phyloP scores from a whole-genome alignment of 2,329 filamentous ascomycete species.

The Fusarium gaditjirri region DNA sequence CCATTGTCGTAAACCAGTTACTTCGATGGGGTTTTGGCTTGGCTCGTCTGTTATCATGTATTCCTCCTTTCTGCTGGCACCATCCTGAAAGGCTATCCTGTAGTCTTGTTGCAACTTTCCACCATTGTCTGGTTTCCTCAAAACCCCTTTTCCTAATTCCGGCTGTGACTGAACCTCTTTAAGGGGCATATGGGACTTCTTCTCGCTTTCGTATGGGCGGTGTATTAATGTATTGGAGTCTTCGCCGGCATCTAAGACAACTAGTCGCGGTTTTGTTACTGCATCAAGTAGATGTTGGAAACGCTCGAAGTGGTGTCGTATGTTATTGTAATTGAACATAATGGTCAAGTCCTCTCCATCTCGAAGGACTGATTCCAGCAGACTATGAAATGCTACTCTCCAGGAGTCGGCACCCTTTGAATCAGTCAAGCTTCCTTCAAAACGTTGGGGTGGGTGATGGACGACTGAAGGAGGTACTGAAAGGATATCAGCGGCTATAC shows the following conservation, averaged over 20 bases:
- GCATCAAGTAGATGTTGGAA: slow-evolving; percentile 62
- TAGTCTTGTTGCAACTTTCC: background rate
- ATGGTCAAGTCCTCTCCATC: slow-evolving; percentile 71
- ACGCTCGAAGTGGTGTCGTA: slow-evolving; percentile 63
- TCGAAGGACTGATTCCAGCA: slow-evolving; percentile 66
- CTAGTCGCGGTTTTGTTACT: slow-evolving; percentile 62
- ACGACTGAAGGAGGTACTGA: slow-evolving; percentile 33
- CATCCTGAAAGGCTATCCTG: slow-evolving; percentile 7
- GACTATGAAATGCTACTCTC: slow-evolving; percentile 65
- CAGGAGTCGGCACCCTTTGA: slow-evolving; percentile 55
- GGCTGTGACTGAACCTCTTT: slow-evolving; percentile 5
- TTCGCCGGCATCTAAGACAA: slow-evolving; percentile 64
- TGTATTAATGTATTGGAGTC: slow-evolving; percentile 62
- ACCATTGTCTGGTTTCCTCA: background rate
- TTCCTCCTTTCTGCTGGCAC: background rate
- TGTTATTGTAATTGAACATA: slow-evolving; percentile 65
- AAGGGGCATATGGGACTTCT: background rate
- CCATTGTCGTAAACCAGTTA: slow-evolving; percentile 68
- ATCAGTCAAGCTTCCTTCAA: slow-evolving; percentile 40
- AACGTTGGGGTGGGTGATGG: slow-evolving; percentile 23
- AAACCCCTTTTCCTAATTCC: background rate
- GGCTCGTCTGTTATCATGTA: background rate
- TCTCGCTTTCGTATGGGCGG: slow-evolving; percentile 2
- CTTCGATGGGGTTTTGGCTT: slow-evolving; percentile 40
- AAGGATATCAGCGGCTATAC: slow-evolving; percentile 47